Percentiles rank a stretch among this genome's conserved stretches.
phyloP scores from a whole-genome alignment of 768 basidiomycete genomes.

The Glaciozyma martinii region DNA sequence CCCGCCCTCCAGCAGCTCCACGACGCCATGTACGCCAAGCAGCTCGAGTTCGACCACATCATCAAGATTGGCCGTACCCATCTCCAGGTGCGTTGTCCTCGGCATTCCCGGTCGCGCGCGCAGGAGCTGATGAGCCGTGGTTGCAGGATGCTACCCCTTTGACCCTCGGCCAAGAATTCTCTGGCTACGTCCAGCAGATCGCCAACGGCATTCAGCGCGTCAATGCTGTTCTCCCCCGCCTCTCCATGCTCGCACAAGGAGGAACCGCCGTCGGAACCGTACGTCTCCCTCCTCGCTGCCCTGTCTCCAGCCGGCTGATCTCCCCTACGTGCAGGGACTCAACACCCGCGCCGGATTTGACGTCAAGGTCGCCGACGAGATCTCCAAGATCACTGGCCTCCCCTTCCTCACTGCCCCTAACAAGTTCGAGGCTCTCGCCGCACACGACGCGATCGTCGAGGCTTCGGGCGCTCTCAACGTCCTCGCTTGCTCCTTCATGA shows the following conservation, averaged over 20 bases:
- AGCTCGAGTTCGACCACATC: slow-evolving; percentile 74
- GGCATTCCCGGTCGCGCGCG: background rate
- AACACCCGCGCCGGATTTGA: slow-evolving; percentile 98
- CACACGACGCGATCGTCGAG: slow-evolving; percentile 97
- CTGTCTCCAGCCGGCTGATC: background rate
- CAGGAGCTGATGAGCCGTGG: background rate
- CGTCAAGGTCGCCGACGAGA: slow-evolving; percentile 81
- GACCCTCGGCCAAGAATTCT: slow-evolving; percentile 97
- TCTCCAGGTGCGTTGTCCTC: slow-evolving; percentile 52
- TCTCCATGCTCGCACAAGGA: slow-evolving; percentile 87
- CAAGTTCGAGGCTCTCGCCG: slow-evolving; percentile 98
- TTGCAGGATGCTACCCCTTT: slow-evolving; percentile 87
- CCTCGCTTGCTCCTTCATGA: slow-evolving; percentile 94
- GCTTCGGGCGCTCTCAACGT: slow-evolving; percentile 94
- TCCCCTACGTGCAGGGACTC: slow-evolving; percentile 54
- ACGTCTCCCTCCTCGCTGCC: slow-evolving; percentile 37
- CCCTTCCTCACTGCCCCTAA: slow-evolving; percentile 95
- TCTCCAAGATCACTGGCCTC: slow-evolving; percentile 81
- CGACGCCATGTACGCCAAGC: slow-evolving; percentile 73
- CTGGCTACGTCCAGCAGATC: slow-evolving; percentile 92
- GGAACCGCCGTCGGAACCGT: slow-evolving; percentile 98
- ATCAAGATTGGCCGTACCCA: slow-evolving; percentile 99
- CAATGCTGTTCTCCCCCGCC: slow-evolving; percentile 67
- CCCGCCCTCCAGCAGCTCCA: slow-evolving; percentile 78
- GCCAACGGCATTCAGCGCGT: slow-evolving; percentile 80